phyloP scores from a whole-genome alignment of 1,284 basidiomycete species.

The Bjerkandera adusta region DNA sequence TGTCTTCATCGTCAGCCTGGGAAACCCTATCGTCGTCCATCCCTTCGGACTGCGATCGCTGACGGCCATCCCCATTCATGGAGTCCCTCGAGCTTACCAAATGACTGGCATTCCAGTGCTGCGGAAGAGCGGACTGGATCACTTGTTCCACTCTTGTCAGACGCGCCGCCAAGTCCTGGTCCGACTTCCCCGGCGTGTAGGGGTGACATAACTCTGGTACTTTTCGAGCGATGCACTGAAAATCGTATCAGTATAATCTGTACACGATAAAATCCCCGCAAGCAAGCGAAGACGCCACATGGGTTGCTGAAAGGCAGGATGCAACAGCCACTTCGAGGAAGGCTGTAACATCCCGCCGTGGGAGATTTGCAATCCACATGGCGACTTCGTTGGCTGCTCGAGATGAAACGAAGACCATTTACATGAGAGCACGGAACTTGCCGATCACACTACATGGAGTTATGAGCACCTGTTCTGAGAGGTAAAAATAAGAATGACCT shows the following conservation, averaged over 20 bases:
- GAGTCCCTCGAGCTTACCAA: constrained; percentile 35
- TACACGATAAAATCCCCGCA: neutral
- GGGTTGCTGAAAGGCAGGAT: neutral
- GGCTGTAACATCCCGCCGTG: too few relatives aligned
- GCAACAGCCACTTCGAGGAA: too few relatives aligned
- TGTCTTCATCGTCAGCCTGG: constrained; percentile 69
- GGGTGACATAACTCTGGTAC: constrained; percentile 83
- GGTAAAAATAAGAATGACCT: constrained; percentile 41
- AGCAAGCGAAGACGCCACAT: neutral
- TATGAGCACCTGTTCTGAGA: too few relatives aligned
- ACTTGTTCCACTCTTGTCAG: constrained; percentile 75
- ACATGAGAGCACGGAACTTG: constrained; percentile 82
- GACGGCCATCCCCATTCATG: constrained; percentile 30
- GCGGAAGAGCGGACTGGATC: constrained; percentile 73
- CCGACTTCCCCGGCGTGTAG: constrained; percentile 80
- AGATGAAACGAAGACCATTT: constrained; percentile 18
- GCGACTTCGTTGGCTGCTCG: constrained; percentile 12
- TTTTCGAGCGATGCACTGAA: constrained; percentile 75
- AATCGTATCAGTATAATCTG: constrained; percentile 6
- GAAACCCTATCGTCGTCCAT: constrained; percentile 65
- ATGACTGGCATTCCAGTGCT: constrained; percentile 49
- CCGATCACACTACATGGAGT: constrained; percentile 61
- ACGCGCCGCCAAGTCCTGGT: constrained; percentile 74
- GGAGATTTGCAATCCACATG: too few relatives aligned
- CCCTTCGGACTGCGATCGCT: constrained; percentile 44